These are phyloP conservation scores for Penicillium lagena DNA, from an alignment of 495 filamentous ascomycete species.

Conservation along the genomic window DNA sequence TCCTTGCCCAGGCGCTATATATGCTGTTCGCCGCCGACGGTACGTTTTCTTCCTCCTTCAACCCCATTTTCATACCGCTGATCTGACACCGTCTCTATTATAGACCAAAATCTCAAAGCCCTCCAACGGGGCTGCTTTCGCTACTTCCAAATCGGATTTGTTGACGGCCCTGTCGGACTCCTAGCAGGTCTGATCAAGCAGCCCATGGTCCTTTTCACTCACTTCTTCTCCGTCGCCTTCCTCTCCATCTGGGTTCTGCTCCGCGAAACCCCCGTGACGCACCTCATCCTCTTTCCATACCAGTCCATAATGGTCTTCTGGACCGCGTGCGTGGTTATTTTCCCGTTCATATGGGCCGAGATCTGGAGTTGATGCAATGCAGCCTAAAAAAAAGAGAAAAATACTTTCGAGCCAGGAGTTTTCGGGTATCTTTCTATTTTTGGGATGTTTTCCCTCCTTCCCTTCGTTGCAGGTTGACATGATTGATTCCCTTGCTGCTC, in stretches of 20 bases:
- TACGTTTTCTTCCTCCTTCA: conserved; percentile 17
- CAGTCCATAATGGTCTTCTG: conserved; percentile 66
- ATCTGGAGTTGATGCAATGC: conserved; percentile 16
- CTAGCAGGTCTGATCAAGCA: conserved; percentile 76
- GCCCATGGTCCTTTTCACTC: conserved; percentile 74
- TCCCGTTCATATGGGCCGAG: conserved; percentile 64
- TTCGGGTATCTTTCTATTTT: not conserved
- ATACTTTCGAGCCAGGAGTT: too few relatives aligned
- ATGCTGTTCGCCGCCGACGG: conserved; percentile 80
- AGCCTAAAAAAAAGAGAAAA: too few relatives aligned
- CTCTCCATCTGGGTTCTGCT: conserved; percentile 78
- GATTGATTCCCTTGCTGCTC: not conserved
- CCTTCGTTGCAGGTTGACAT: not conserved
- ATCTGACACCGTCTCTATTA: conserved; percentile 1
- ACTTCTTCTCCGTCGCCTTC: conserved; percentile 93
- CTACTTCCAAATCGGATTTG: conserved; percentile 79
- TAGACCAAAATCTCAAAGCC: conserved; percentile 64
- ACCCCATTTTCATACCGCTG: not conserved
- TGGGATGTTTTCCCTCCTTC: not conserved
- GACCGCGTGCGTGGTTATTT: conserved; percentile 82
- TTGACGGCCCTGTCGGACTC: conserved; percentile 73
- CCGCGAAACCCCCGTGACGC: conserved; percentile 47
- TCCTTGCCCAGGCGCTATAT: conserved; percentile 90
- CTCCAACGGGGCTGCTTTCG: conserved; percentile 88
- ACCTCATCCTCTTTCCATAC: conserved; percentile 53